Evolutionary conservation across 768 basidiomycete species (phyloP), one percentile per base, ranked within the genome.

Genomic region (Pisolithus albus): DNA sequence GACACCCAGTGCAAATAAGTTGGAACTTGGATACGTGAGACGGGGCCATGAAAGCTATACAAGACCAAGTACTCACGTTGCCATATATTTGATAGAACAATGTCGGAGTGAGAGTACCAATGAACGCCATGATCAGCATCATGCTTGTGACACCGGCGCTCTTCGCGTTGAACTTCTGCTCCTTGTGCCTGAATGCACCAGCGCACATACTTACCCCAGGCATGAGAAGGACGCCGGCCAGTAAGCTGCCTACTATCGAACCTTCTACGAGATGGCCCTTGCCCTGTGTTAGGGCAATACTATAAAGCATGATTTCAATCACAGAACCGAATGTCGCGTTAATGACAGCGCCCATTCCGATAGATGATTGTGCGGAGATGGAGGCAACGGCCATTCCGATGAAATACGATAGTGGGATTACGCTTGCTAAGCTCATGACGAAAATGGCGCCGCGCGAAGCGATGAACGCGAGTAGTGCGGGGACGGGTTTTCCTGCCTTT

Each of bases 371-470:
- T 0, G 96, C 96, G n/a, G 88, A 92, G 61, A 99, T 98, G 41
- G 90, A 93, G 3, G 96, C 96, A 54, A 99, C 96, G 7, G 96
- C 96, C 96, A 97, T 97, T 16, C 96, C 96, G 63, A 99, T 98
- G 73, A 99, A 99, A 75, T 99, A 99, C 7, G 90, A 93, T 18
- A 99, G 77, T 0, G 96, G 96, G 57, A 99, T 98, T 62, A 99
- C 92, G 58, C 89, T 91, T 24, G 88, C 80, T 42, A 99, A 75
- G 57, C 86, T 80, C 60, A 94, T 69, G 41, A 91, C 57, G 67
- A 99, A 98, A 60, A 98, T 86, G 60, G 90, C 70, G 3, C 78
- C 80, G 46, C 84, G 84, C 1, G 84, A 84, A 7, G 89, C 78
- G 52, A 98, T 63, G 57, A 87, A 67, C 4, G 72, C 74, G 42